Percentiles rank a stretch among this genome's conserved stretches.
Conservation (phyloP, 2,329 filamentous ascomycete genomes). For the Fusarium floridanum region DNA sequence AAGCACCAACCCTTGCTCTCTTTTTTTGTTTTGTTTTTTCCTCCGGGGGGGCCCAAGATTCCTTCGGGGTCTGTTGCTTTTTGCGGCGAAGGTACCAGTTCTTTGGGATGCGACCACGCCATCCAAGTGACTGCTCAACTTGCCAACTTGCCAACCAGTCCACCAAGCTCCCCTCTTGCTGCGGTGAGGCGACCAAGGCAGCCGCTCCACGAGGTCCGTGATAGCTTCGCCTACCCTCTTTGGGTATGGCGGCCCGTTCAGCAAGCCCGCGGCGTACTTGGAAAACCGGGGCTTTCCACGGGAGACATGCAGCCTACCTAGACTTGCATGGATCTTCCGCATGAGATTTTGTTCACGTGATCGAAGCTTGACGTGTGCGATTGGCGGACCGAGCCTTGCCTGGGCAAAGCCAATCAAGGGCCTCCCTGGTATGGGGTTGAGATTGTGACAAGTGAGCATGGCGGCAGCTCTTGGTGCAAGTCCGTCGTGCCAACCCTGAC, state of each 20-base stretch:
- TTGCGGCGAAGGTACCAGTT: slow-evolving; percentile 14
- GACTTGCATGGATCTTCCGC: slow-evolving; percentile 50
- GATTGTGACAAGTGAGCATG: slow-evolving; percentile 38
- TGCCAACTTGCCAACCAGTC: not conserved
- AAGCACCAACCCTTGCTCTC: slow-evolving; percentile 26
- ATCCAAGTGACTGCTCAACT: slow-evolving; percentile 11
- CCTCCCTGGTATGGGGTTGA: slow-evolving; percentile 21
- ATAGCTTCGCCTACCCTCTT: slow-evolving; percentile 38
- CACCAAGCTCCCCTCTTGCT: slow-evolving; percentile 11
- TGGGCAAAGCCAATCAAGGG: slow-evolving; percentile 44
- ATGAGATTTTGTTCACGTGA: slow-evolving; percentile 54
- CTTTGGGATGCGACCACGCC: slow-evolving; percentile 16
- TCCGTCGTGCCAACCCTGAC: slow-evolving; percentile 32
- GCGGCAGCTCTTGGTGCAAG: slow-evolving; percentile 32
- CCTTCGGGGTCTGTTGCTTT: slow-evolving; percentile 11
- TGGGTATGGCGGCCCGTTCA: slow-evolving; percentile 40
- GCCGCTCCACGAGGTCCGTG: slow-evolving; percentile 31
- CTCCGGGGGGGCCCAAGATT: slow-evolving; percentile 2
- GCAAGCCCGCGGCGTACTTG: slow-evolving; percentile 36
- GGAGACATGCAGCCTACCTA: slow-evolving; percentile 52
- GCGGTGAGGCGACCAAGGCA: slow-evolving; percentile 1
- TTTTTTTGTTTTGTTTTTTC: slow-evolving; percentile 11
- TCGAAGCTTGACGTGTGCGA: slow-evolving; percentile 50
- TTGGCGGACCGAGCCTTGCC: slow-evolving; percentile 55
- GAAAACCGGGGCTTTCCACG: slow-evolving; percentile 48